A percentile compares a stretch with the other conserved stretches of the same genome.
These are phyloP conservation scores for Cystoisospora suis DNA, from an alignment of 169 alveolate genomes.

Conservation along the genomic window DNA sequence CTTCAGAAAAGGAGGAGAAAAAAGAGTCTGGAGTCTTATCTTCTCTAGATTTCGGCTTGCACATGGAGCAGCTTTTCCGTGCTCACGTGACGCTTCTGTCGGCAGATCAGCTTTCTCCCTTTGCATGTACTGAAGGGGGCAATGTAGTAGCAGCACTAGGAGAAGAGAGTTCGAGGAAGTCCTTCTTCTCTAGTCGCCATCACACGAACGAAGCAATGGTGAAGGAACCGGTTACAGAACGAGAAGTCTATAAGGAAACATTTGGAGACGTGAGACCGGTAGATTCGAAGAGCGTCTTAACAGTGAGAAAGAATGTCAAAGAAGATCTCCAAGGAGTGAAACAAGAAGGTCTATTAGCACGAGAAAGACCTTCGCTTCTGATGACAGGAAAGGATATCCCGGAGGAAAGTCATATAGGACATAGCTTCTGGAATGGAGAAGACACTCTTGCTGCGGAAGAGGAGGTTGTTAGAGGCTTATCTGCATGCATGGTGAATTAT, in stretches of 20 bases:
- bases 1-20: not conserved
- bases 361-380: not conserved
- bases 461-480: not conserved
- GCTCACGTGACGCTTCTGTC: not conserved
- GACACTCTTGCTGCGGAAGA: not conserved
- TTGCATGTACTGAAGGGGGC: not conserved
- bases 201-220: not conserved
- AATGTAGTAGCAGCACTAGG: not conserved
- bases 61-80: not conserved
- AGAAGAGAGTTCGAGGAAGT: not conserved
- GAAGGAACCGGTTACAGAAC: not conserved
- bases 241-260: not conserved
- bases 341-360: not conserved
- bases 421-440: not conserved
- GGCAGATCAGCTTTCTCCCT: not conserved
- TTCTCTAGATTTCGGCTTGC: not conserved
- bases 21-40: not conserved
- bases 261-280: not conserved
- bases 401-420: not conserved
- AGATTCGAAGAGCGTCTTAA: not conserved
- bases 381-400: not conserved
- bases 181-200: not conserved
- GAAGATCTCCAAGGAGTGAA: not conserved
- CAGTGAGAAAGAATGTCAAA: not conserved
- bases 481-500: conserved; percentile 23